Percentiles rank a stretch among this genome's conserved stretches.
phyloP scores from a whole-genome alignment of 83 land plant genomes.

The Thuja plicata region DNA sequence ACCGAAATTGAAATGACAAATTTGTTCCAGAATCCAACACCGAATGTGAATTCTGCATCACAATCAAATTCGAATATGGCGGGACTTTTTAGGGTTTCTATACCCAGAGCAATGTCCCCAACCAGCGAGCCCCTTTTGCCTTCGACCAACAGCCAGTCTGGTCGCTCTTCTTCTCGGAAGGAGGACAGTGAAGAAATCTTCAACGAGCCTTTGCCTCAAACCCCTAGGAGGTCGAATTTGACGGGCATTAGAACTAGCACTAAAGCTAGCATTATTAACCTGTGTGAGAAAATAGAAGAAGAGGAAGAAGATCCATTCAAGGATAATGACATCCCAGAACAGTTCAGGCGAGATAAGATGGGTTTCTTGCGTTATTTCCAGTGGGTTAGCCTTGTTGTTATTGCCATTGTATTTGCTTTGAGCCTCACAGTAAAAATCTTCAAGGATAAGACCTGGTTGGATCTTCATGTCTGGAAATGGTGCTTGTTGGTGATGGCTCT shows the following conservation, averaged over 20 bases:
- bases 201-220: not conserved
- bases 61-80: not conserved
- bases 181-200: not conserved
- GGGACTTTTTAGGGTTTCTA: not conserved
- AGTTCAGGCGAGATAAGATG: conserved; percentile 23
- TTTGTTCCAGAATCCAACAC: too few species aligned
- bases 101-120: not conserved
- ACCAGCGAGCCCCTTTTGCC: not conserved
- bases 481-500: conserved; percentile 60
- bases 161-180: not conserved
- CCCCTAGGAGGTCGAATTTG: not conserved
- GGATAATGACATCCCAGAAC: conserved; percentile 31
- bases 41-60: not conserved
- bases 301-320: conserved; percentile 72
- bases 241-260: not conserved
- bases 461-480: conserved; percentile 84
- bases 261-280: not conserved
- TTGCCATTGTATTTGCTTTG: conserved; percentile 42
- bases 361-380: conserved; percentile 42
- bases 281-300: conserved; percentile 19
- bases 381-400: conserved; percentile 38
- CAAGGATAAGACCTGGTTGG: conserved; percentile 34
- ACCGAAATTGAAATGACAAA: too few species aligned
- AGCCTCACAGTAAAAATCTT: conserved; percentile 40
- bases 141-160: not conserved